These are phyloP conservation scores for Coniella lustricola DNA, from an alignment of 2,329 filamentous ascomycete genomes.

Conservation along the genomic window DNA sequence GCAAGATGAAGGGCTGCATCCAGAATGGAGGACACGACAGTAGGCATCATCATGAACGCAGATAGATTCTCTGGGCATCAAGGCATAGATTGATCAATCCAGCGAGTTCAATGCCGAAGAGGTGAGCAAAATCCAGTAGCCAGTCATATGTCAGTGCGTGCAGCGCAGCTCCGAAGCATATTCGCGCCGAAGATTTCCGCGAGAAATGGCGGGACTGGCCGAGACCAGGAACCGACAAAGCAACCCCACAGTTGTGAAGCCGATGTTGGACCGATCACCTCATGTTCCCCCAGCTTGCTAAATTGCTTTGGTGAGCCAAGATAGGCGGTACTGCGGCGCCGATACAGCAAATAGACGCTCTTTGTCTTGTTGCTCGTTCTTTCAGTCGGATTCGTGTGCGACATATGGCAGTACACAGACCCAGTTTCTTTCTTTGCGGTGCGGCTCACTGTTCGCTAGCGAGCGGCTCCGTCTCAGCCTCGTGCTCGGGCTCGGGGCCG, in stretches of 20 bases:
- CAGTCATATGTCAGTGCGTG: background rate
- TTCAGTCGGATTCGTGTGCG: background rate
- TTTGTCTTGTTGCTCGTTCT: background rate
- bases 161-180: background rate
- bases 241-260: constrained; percentile 11
- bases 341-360: too few species aligned
- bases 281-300: constrained; percentile 6
- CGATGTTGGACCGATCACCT: constrained; percentile 15
- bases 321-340: constrained; percentile 4
- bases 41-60: too few species aligned
- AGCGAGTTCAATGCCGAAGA: background rate
- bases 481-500: constrained; percentile 22
- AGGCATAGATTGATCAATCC: too few species aligned
- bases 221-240: constrained; percentile 6
- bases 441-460: constrained; percentile 16
- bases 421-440: background rate
- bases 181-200: constrained; percentile 14
- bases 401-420: background rate
- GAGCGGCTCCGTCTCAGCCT: constrained; percentile 18
- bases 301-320: constrained; percentile 6
- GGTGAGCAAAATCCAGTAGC: too few species aligned
- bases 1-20: too few species aligned
- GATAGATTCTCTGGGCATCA: too few species aligned
- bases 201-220: constrained; percentile 15
- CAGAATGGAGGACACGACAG: too few species aligned